phyloP scores from a whole-genome alignment of 2,329 filamentous ascomycete genomes.

The Byssothecium circinans region DNA sequence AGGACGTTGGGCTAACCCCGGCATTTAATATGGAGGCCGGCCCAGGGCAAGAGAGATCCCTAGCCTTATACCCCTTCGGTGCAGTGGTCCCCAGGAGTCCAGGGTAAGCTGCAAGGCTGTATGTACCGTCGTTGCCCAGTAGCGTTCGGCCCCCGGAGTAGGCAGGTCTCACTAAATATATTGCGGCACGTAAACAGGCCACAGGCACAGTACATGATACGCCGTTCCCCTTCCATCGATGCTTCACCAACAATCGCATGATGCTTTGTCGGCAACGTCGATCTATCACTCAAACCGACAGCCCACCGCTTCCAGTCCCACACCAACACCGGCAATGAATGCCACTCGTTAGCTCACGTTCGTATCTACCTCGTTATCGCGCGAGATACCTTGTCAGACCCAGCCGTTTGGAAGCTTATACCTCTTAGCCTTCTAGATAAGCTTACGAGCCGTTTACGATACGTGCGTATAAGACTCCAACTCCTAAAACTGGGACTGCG shows the following conservation, averaged over 20 bases:
- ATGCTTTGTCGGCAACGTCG: not conserved
- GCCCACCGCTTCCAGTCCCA: not conserved
- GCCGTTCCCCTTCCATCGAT: not conserved
- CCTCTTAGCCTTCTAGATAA: too few species aligned
- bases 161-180: conserved; percentile 17
- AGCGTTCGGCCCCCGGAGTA: conserved; percentile 2
- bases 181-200: conserved; percentile 8
- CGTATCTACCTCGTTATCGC: not conserved
- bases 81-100: not conserved
- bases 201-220: not conserved
- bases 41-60: not conserved
- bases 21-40: not conserved
- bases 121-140: not conserved
- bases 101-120: not conserved
- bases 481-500: too few species aligned
- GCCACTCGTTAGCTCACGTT: not conserved
- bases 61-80: conserved; percentile 2
- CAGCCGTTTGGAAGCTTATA: too few species aligned
- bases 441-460: too few species aligned
- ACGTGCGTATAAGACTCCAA: too few species aligned
- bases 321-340: not conserved
- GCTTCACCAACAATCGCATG: not conserved
- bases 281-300: not conserved
- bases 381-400: too few species aligned
- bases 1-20: not conserved